Percentiles rank a stretch among this genome's conserved stretches.
Conservation (phyloP, 2,329 filamentous ascomycete genomes). For the Ceratocystis papillata region DNA sequence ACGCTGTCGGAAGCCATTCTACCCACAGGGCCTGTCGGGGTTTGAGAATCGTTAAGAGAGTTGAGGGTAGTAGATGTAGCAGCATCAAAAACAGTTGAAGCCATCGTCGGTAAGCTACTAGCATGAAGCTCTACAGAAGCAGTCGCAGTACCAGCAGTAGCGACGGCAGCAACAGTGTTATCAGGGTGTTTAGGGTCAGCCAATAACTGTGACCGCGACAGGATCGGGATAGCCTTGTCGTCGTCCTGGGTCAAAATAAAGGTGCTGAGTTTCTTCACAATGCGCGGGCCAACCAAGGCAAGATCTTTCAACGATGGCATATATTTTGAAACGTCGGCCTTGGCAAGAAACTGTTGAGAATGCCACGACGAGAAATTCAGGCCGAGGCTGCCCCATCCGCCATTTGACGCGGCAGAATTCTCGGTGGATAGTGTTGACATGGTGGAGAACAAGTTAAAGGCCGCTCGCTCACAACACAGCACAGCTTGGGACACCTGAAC, state of each 20-base stretch:
- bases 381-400: not conserved
- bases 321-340: conserved; percentile 48
- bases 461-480: not conserved
- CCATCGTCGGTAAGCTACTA: conserved; percentile 5
- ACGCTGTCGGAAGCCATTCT: conserved; percentile 48
- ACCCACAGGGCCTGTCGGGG: conserved; percentile 31
- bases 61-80: conserved; percentile 17
- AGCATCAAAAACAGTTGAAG: conserved; percentile 7
- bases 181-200: not conserved
- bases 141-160: not conserved
- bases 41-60: not conserved
- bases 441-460: conserved; percentile 1
- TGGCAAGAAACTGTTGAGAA: conserved; percentile 26
- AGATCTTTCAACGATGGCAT: conserved; percentile 58
- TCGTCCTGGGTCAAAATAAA: conserved; percentile 38
- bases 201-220: conserved; percentile 17
- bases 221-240: conserved; percentile 22
- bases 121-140: not conserved
- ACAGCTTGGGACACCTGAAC: not conserved
- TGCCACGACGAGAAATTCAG: conserved; percentile 43
- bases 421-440: not conserved
- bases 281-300: conserved; percentile 56
- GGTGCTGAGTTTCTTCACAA: conserved; percentile 58
- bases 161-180: not conserved
- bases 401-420: conserved; percentile 10